Evolutionary conservation across 371 early-diverging fungal genomes (phyloP).

Genomic region (Circinella umbellata): DNA sequence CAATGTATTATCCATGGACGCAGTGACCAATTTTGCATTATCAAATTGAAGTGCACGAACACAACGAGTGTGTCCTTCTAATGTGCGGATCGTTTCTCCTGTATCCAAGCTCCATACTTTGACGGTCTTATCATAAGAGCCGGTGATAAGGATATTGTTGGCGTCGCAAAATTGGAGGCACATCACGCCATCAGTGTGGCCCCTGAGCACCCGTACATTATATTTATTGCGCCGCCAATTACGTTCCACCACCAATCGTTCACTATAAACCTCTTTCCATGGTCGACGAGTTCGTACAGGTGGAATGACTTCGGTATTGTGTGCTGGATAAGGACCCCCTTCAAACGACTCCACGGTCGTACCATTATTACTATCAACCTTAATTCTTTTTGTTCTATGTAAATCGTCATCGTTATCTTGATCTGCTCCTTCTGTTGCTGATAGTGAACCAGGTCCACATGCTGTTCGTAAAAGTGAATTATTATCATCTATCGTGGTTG

Average conservation of each 20-base stretch:
- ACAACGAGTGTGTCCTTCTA: constrained; percentile 87
- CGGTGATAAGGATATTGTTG: constrained; percentile 74
- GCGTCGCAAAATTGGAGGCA: constrained; percentile 86
- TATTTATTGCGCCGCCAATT: constrained; percentile 86
- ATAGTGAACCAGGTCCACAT: constrained; percentile 21
- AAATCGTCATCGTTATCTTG: neutral
- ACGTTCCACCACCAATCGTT: constrained; percentile 80
- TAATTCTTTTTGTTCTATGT: constrained; percentile 7
- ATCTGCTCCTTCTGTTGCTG: neutral
- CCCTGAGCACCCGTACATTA: constrained; percentile 58
- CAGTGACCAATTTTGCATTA: constrained; percentile 82
- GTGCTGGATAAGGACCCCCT: neutral
- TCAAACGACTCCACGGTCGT: constrained; percentile 11
- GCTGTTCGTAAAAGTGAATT: constrained; percentile 23
- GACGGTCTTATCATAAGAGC: constrained; percentile 84
- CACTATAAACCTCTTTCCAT: constrained; percentile 88
- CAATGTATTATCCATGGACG: constrained; percentile 93
- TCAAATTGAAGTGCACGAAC: constrained; percentile 90
- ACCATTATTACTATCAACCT: neutral
- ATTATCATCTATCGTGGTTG: neutral
- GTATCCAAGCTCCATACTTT: constrained; percentile 85
- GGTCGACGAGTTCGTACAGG: constrained; percentile 41
- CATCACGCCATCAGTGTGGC: constrained; percentile 89
- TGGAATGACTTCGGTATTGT: neutral
- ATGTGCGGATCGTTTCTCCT: constrained; percentile 66